These are phyloP conservation scores for Venturia nashicola DNA, from an alignment of 2,329 filamentous ascomycete genomes.

Conservation along the genomic window DNA sequence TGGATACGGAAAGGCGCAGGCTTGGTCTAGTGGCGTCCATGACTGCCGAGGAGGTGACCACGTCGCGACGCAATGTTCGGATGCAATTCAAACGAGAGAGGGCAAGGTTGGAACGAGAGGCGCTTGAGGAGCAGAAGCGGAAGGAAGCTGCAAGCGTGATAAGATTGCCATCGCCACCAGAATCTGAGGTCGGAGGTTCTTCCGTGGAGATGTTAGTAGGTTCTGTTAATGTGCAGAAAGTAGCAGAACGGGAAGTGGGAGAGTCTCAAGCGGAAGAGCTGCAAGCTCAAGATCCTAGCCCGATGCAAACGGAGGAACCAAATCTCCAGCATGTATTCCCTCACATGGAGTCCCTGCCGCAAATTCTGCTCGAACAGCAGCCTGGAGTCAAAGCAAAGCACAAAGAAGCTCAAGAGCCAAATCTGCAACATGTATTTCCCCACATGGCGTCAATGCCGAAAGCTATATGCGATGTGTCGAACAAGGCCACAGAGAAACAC, in stretches of 20 bases:
- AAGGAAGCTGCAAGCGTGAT: constrained; percentile 34
- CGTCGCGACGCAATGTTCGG: constrained; percentile 64
- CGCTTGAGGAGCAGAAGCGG: constrained; percentile 58
- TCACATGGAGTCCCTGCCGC: neutral
- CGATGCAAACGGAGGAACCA: neutral
- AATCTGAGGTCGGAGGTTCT: constrained; percentile 18
- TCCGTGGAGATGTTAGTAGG: constrained; percentile 3
- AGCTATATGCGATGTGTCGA: neutral
- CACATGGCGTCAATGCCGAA: neutral
- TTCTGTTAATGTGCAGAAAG: neutral
- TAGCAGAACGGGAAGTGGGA: neutral
- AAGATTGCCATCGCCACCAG: constrained; percentile 12
- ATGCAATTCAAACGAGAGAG: constrained; percentile 81
- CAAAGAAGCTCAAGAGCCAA: neutral
- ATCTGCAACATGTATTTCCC: neutral
- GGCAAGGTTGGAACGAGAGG: constrained; percentile 75
- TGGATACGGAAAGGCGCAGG: constrained; percentile 67
- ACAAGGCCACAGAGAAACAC: neutral
- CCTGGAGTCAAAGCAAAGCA: neutral
- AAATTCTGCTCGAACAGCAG: neutral
- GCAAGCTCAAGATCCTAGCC: neutral
- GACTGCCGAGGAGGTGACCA: constrained; percentile 75
- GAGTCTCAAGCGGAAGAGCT: neutral
- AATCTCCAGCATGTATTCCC: neutral
- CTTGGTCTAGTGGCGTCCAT: constrained; percentile 49